phyloP scores from a whole-genome alignment of 305 asterid genomes.

The Ajuga reptans region DNA sequence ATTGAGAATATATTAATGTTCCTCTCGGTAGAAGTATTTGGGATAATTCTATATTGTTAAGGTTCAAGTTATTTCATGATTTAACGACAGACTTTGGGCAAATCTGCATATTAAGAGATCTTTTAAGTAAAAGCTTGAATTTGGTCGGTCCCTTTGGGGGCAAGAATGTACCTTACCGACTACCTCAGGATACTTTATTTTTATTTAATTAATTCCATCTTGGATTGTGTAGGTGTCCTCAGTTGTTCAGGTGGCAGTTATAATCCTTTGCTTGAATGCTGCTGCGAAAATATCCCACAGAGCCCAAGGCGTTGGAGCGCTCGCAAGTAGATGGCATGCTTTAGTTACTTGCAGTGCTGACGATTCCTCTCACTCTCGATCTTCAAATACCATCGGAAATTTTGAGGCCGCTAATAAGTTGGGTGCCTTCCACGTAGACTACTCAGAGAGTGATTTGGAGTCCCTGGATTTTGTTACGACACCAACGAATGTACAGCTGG shows the following conservation, averaged over 20 bases:
- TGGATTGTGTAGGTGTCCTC: conserved; percentile 47
- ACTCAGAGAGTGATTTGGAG: conserved; percentile 76
- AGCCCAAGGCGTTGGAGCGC: conserved; percentile 73
- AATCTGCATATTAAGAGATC: neutral
- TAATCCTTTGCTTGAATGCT: conserved; percentile 67
- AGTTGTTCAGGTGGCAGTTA: conserved; percentile 64
- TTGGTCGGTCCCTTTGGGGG: neutral
- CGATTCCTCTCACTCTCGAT: conserved; percentile 37
- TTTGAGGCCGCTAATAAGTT: conserved; percentile 26
- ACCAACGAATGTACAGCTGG: conserved; percentile 48
- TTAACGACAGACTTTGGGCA: neutral
- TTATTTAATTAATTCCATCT: neutral
- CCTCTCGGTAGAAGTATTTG: too few species aligned
- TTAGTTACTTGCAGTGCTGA: conserved; percentile 50
- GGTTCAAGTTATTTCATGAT: neutral
- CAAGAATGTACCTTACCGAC: neutral
- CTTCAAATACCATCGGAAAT: conserved; percentile 37
- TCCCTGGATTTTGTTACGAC: conserved; percentile 46
- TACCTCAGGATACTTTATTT: neutral
- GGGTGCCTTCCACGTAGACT: conserved; percentile 29
- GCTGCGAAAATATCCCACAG: conserved; percentile 84
- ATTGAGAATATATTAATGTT: neutral
- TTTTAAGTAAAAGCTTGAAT: too few species aligned
- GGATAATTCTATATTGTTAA: neutral
- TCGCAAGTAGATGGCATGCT: conserved; percentile 79